phyloP scores from a whole-genome alignment of 73 alveolate genomes.

The Paramecium octaurelia region DNA sequence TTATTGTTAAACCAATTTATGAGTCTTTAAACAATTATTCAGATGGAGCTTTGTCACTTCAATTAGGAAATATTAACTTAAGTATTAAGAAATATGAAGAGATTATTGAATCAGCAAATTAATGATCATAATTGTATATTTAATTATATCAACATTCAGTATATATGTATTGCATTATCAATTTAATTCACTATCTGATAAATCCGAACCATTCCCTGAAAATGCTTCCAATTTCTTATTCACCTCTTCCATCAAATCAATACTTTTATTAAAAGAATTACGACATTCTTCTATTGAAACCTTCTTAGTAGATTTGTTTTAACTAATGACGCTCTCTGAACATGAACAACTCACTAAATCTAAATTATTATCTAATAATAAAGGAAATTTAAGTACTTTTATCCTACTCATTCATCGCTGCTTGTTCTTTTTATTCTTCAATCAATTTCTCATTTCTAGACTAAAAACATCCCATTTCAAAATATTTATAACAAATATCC shows the following conservation, averaged over 20 bases:
- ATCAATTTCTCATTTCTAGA: not conserved
- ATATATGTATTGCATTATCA: not conserved
- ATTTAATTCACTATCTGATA: not conserved
- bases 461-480: conserved; percentile 4
- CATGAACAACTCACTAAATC: not conserved
- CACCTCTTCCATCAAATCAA: not conserved
- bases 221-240: not conserved
- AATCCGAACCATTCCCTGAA: not conserved
- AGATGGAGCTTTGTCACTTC: not conserved
- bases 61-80: not conserved
- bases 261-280: conserved; percentile 1
- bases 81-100: conserved; percentile 39
- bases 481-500: not conserved
- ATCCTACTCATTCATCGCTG: not conserved
- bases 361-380: not conserved
- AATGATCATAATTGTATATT: not conserved
- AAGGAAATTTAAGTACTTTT: not conserved
- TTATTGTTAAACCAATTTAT: conserved; percentile 49
- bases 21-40: conserved; percentile 52
- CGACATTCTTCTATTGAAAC: not conserved
- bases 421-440: not conserved
- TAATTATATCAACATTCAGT: not conserved
- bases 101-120: not conserved
- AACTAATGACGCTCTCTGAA: not conserved
- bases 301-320: not conserved